These are phyloP conservation scores for Begonia loranthoides DNA, from an alignment of 306 rosid species.

Conservation along the genomic window DNA sequence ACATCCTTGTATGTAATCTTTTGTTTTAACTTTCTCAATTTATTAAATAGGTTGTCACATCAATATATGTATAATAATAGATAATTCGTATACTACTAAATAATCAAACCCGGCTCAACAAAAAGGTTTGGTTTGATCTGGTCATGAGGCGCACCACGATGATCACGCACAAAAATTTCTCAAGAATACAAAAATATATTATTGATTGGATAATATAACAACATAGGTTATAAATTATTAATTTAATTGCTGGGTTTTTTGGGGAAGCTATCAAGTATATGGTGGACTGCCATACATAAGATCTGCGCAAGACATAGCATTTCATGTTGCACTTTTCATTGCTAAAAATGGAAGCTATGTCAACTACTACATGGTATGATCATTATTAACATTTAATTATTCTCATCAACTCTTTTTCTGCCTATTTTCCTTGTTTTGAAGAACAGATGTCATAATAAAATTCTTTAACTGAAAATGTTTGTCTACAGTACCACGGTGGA, in stretches of 20 bases:
- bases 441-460: no score
- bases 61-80: no score
- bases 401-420: neutral
- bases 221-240: no score
- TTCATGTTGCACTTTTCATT: constrained; percentile 60
- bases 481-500: constrained; percentile 12
- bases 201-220: no score
- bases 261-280: constrained; percentile 48
- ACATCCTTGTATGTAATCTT: neutral
- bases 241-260: no score
- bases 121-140: no score
- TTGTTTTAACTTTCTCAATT: neutral
- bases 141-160: no score
- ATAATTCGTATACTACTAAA: no score
- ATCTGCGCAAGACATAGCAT: constrained; percentile 73
- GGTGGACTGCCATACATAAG: constrained; percentile 66
- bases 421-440: neutral
- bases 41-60: neutral
- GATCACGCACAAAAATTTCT: no score
- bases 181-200: no score
- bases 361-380: constrained; percentile 57
- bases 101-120: no score
- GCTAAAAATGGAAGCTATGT: constrained; percentile 66
- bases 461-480: no score
- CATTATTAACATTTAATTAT: neutral